phyloP scores from a whole-genome alignment of 495 filamentous ascomycete species.

The Penicillium steckii region DNA sequence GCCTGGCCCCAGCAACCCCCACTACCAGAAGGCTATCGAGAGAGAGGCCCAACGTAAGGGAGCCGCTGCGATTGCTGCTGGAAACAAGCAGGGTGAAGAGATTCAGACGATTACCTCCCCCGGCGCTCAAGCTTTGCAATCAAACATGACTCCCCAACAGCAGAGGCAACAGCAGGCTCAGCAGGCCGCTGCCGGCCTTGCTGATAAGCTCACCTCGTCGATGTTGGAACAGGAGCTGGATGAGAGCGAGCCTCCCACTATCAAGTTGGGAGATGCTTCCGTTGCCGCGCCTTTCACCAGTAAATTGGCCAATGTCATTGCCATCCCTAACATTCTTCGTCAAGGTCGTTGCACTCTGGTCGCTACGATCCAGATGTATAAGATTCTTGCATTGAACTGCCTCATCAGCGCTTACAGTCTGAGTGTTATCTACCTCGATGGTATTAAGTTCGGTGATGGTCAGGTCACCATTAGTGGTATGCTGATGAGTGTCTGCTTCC shows the following conservation, averaged over 20 bases:
- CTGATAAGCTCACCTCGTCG: constrained; percentile 80
- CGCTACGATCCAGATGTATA: constrained; percentile 99
- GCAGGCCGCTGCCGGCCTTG: constrained; percentile 70
- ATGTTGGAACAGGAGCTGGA: constrained; percentile 92
- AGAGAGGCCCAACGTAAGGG: constrained; percentile 76
- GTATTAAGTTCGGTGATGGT: constrained; percentile 98
- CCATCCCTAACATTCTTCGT: constrained; percentile 96
- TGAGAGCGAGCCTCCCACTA: constrained; percentile 87
- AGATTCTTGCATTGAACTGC: constrained; percentile 97
- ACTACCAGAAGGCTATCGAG: constrained; percentile 90
- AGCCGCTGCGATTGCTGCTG: constrained; percentile 38
- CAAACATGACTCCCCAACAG: constrained; percentile 53
- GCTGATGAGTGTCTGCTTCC: constrained; percentile 99
- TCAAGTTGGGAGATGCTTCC: constrained; percentile 97
- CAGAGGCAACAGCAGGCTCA: constrained; percentile 62
- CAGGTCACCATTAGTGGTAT: constrained; percentile 99
- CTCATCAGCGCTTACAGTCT: constrained; percentile 97
- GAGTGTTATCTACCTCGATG: constrained; percentile 93
- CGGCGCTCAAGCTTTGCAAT: constrained; percentile 66
- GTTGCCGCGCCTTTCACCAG: constrained; percentile 97
- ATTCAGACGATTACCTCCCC: constrained; percentile 70
- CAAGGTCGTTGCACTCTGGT: constrained; percentile 97
- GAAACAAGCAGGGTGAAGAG: constrained; percentile 46
- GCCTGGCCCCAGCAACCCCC: constrained; percentile 86
- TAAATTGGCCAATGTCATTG: constrained; percentile 95